Conservation (phyloP, 805 yeast genomes). For the Blastobotrys robertii region DNA sequence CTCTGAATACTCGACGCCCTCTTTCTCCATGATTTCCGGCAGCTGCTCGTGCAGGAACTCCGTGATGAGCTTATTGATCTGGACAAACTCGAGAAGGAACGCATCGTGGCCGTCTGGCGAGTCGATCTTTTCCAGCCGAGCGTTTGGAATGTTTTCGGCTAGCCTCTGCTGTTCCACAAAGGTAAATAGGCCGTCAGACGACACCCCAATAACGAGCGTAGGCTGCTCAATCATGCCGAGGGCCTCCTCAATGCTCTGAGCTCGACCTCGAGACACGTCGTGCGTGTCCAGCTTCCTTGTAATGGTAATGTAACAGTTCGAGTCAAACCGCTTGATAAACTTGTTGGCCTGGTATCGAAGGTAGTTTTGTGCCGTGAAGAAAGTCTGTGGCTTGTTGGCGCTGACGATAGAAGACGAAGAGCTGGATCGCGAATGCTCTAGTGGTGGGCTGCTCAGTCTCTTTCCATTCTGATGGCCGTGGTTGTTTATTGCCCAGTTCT, state of each 20-base stretch:
- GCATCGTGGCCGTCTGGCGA: conserved; percentile 99
- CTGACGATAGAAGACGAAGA: not conserved
- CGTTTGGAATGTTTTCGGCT: conserved; percentile 63
- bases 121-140: conserved; percentile 58
- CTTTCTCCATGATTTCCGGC: conserved; percentile 46
- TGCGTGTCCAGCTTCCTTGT: conserved; percentile 93
- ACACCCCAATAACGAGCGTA: conserved; percentile 76
- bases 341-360: conserved; percentile 90
- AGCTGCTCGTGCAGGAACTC: conserved; percentile 52
- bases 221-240: conserved; percentile 59
- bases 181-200: conserved; percentile 88
- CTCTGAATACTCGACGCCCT: conserved; percentile 31
- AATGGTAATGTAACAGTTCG: conserved; percentile 91
- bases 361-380: conserved; percentile 92
- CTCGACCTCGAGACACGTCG: conserved; percentile 76
- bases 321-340: conserved; percentile 83
- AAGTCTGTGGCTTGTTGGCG: conserved; percentile 35
- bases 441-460: conserved; percentile 8
- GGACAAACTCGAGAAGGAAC: conserved; percentile 77
- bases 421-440: not conserved
- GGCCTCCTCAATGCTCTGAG: conserved; percentile 39
- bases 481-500: conserved; percentile 77
- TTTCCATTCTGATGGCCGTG: conserved; percentile 52
- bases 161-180: conserved; percentile 82
- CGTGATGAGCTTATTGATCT: conserved; percentile 61